Base-by-base conservation (phyloP, 2,329 filamentous ascomycete genomes). In the Drechslerella dactyloides region DNA sequence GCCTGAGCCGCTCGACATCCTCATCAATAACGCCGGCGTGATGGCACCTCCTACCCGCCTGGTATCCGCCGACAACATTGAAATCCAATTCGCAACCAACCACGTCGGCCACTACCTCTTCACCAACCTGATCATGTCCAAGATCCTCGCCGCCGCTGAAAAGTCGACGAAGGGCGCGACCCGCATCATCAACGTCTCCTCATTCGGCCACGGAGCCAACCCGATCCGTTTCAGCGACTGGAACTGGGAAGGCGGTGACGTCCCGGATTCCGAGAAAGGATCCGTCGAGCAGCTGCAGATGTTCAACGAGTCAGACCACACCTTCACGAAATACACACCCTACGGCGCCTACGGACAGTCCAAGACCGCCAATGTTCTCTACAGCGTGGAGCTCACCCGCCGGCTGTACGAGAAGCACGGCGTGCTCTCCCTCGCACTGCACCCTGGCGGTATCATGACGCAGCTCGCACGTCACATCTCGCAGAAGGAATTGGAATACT, bases 311-410 rank as follows among this genome's bases (percentile, higher is more conserved):
- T 33, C 11, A 11, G 65, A 69, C 17, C 19, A 40, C 13, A 57
- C 59, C 1, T 70, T 70, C 37, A 70, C 58, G 8, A 51, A 35
- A 19, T 81, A 81, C 61, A 76, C 76, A 0, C 69, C 74, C 0
- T 82, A 81, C 78, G 74, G 78, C 0, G 82, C 82, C 1, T 85
- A 85, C 72, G 81, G 80, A 1, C 82, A 84, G 75, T 82, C 82
- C 74, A 85, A 85, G 77, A 82, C 83, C 27, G 83, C 83, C 0
- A 83, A 84, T 60, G 81, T 84, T 15, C 75, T 84, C 48, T 83
- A 83, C 69, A 80, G 78, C 0, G 66, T 81, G 23, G 79, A 77
- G 15, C 77, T 83, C 11, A 80, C 81, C 15, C 69, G 79, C 27
- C 76, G 78, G 40, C 65, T 81, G 19, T 66, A 75, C 2, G 64